Evolutionary conservation across 2,329 filamentous ascomycete genomes (phyloP).

Genomic region (Helotiales sp.): DNA sequence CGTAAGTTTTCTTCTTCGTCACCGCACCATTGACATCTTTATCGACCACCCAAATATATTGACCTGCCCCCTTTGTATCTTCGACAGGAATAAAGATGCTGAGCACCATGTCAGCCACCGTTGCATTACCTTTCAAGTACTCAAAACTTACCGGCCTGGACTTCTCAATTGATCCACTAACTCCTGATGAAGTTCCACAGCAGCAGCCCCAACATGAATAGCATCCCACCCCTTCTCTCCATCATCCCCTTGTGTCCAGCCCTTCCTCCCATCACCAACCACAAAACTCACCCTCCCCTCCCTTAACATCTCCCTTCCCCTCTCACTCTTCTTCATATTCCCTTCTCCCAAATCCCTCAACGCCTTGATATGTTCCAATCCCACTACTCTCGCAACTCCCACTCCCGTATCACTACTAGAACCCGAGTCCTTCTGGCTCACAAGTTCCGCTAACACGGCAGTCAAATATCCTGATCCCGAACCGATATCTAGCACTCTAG

Average conservation of each 20-base stretch:
- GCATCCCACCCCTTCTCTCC: slow-evolving; percentile 74
- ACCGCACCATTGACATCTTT: slow-evolving; percentile 70
- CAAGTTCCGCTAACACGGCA: slow-evolving; percentile 76
- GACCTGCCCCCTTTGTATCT: slow-evolving; percentile 51
- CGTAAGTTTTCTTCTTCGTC: slow-evolving; percentile 65
- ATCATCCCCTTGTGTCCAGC: slow-evolving; percentile 56
- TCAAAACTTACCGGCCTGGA: slow-evolving; percentile 65
- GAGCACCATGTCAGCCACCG: background rate
- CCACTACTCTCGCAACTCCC: slow-evolving; percentile 59
- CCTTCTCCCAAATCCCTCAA: slow-evolving; percentile 64
- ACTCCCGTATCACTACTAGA: slow-evolving; percentile 24
- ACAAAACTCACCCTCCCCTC: slow-evolving; percentile 72
- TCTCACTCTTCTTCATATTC: slow-evolving; percentile 69
- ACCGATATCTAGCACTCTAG: slow-evolving; percentile 73
- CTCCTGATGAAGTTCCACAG: slow-evolving; percentile 70
- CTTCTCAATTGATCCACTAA: slow-evolving; percentile 77
- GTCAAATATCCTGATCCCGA: slow-evolving; percentile 84
- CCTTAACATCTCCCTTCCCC: slow-evolving; percentile 64
- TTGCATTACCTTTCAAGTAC: background rate
- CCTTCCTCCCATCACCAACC: slow-evolving; percentile 73
- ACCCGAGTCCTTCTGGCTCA: slow-evolving; percentile 10
- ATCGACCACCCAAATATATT: slow-evolving; percentile 76
- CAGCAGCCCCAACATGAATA: slow-evolving; percentile 93
- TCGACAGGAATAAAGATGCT: slow-evolving; percentile 80
- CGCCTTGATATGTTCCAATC: slow-evolving; percentile 73